A percentile compares a stretch with the other conserved stretches of the same genome.
These are phyloP conservation scores for Tinospora cordifolia DNA, from an alignment of 164 flowering plant species.

Conservation along the genomic window DNA sequence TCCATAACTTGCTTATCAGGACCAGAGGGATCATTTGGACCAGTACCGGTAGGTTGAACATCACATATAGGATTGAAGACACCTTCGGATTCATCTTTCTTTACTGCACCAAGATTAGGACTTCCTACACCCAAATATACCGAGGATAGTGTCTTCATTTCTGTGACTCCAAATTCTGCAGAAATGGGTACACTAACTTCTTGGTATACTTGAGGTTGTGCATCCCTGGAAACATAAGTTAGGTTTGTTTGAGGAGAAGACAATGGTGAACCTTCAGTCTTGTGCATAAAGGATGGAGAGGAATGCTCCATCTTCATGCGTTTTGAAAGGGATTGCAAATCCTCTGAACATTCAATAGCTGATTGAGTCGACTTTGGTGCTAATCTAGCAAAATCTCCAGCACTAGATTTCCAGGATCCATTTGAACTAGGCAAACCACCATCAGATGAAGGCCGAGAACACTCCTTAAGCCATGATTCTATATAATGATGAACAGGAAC, in stretches of 20 bases:
- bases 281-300: constrained; percentile 31
- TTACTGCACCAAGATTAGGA: constrained; percentile 24
- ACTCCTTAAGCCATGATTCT: constrained; percentile 22
- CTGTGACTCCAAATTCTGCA: constrained; percentile 39
- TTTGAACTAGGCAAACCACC: constrained; percentile 26
- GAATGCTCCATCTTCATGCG: constrained; percentile 69
- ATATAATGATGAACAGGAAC: constrained; percentile 44
- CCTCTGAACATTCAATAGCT: constrained; percentile 41
- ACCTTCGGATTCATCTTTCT: constrained; percentile 30
- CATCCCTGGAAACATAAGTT: constrained; percentile 25
- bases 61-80: constrained; percentile 27
- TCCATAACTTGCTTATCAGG: constrained; percentile 32
- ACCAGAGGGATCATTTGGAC: constrained; percentile 30
- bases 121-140: constrained; percentile 27
- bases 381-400: constrained; percentile 28
- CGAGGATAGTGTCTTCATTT: constrained; percentile 42
- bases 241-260: constrained; percentile 28
- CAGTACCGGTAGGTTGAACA: constrained; percentile 18
- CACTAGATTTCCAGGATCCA: constrained; percentile 38
- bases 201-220: constrained; percentile 29
- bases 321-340: constrained; percentile 49
- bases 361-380: constrained; percentile 26
- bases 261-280: constrained; percentile 30
- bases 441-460: constrained; percentile 25
- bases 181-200: constrained; percentile 23